These are phyloP conservation scores for Lentinula aciculospora DNA, from an alignment of 768 basidiomycete genomes.

Conservation along the genomic window DNA sequence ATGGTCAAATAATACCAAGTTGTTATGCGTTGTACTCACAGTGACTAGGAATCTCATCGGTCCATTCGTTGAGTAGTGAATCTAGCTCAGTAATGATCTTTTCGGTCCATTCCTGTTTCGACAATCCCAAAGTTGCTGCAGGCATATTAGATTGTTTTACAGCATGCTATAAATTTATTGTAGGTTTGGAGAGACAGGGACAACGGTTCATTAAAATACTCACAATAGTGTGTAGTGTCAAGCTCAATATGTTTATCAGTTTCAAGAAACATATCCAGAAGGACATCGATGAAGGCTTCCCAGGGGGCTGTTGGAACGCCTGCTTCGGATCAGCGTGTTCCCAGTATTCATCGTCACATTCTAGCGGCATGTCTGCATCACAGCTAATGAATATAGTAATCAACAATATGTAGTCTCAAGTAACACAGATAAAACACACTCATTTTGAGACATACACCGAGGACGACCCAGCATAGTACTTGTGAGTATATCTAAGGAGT, in stretches of 20 bases:
- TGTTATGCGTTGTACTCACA: conserved; percentile 23
- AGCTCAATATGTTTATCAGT: conserved; percentile 46
- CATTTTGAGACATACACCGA: conserved; percentile 50
- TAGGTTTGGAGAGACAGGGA: conserved; percentile 13
- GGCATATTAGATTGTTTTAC: conserved; percentile 7
- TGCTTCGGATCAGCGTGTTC: conserved; percentile 32
- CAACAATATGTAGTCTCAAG: too few relatives aligned
- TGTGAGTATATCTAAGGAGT: conserved; percentile 13
- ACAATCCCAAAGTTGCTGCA: neutral
- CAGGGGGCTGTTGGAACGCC: conserved; percentile 49
- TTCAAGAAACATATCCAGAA: conserved; percentile 41
- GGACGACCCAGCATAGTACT: conserved; percentile 48
- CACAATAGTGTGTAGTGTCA: conserved; percentile 47
- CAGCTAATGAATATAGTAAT: conserved; percentile 30
- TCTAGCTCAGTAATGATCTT: conserved; percentile 68
- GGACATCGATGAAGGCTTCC: conserved; percentile 38
- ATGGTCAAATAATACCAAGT: neutral
- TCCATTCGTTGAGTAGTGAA: conserved; percentile 71
- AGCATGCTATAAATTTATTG: neutral
- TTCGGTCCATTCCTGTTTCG: conserved; percentile 46
- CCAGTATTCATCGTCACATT: conserved; percentile 72
- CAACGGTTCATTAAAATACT: conserved; percentile 12
- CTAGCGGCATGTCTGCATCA: conserved; percentile 55
- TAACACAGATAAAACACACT: too few relatives aligned
- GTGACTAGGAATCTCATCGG: conserved; percentile 61